Evolutionary conservation across 306 rosid genomes (phyloP).

Genomic region (Heteromeles arbutifolia): DNA sequence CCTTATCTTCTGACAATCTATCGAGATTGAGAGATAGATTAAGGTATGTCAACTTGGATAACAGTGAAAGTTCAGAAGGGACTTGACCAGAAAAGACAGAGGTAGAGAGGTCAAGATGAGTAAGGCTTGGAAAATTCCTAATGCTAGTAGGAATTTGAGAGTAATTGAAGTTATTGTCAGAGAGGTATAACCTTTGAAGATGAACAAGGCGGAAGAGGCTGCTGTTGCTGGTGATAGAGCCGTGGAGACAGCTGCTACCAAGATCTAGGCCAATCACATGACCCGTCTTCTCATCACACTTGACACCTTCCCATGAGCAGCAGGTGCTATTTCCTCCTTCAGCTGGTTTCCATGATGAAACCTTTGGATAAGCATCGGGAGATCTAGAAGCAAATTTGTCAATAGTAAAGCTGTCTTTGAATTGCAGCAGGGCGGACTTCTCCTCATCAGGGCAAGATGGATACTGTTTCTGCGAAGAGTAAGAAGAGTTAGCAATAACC

Average conservation of each 20-base stretch:
- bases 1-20: not conserved
- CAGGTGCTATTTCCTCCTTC: not conserved
- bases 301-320: conserved; percentile 9
- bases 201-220: conserved; percentile 15
- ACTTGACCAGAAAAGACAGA: conserved; percentile 15
- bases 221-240: not conserved
- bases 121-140: not conserved
- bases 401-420: conserved; percentile 6
- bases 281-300: conserved; percentile 3
- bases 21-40: not conserved
- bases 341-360: not conserved
- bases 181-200: conserved; percentile 1
- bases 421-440: not conserved
- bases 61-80: not conserved
- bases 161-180: conserved; percentile 7
- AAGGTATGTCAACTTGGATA: conserved; percentile 7
- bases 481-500: not conserved
- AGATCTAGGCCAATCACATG: conserved; percentile 14
- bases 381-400: not conserved
- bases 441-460: conserved; percentile 8
- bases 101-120: not conserved
- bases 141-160: conserved; percentile 5
- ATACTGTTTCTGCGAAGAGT: not conserved
- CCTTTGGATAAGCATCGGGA: not conserved
- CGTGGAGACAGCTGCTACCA: conserved; percentile 9